Evolutionary conservation across 2,329 filamentous ascomycete species (phyloP).

Genomic region (Thermomyces lanuginosus): DNA sequence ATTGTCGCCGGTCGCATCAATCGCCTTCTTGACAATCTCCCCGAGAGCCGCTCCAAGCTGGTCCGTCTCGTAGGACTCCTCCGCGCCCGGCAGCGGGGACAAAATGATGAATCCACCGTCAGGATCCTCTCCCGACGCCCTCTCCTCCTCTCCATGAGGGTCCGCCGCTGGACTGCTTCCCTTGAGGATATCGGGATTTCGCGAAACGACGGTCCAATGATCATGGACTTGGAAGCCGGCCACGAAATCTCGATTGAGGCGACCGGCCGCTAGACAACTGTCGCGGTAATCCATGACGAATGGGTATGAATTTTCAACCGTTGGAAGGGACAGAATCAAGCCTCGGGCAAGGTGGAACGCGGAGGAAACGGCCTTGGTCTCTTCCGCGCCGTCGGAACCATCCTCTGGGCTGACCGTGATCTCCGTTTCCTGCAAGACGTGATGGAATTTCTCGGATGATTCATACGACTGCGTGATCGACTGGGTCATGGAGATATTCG

Average conservation of each 20-base stretch:
- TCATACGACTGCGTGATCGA: conserved; percentile 23
- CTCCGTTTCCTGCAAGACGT: no score
- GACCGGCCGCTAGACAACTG: conserved; percentile 21
- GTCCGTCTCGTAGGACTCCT: background rate
- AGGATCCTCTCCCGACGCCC: background rate
- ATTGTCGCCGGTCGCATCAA: background rate
- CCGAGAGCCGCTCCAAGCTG: background rate
- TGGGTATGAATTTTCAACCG: background rate
- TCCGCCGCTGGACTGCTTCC: background rate
- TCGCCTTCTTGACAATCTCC: conserved; percentile 1
- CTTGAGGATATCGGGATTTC: conserved; percentile 14
- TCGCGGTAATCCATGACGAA: conserved; percentile 10
- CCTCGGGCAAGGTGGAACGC: conserved; percentile 23
- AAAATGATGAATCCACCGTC: conserved; percentile 2
- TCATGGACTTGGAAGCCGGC: conserved; percentile 21
- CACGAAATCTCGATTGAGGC: conserved; percentile 26
- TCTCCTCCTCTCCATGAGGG: no score
- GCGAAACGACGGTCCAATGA: conserved; percentile 19
- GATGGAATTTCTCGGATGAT: conserved; percentile 9
- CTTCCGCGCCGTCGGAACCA: no score
- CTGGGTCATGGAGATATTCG: conserved; percentile 26
- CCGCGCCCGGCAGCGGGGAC: conserved; percentile 5
- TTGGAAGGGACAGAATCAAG: conserved; percentile 20
- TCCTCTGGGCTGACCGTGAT: no score
- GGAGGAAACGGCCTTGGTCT: conserved; percentile 14